Conservation (phyloP, 441 rosid genomes). For the Arabidopsis lyrata region DNA sequence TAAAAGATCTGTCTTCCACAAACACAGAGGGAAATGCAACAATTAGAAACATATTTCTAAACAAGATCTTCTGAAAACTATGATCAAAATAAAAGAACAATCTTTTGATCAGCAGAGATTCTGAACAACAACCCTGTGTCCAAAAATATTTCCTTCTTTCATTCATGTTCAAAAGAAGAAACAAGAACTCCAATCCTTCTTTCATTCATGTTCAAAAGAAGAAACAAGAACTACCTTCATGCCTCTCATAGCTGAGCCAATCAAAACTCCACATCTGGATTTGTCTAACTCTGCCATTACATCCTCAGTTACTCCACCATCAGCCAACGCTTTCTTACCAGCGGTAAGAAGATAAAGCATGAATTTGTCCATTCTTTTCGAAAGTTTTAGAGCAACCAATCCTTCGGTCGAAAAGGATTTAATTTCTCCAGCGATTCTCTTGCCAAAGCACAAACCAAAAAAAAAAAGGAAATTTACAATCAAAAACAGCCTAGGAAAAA, state of each 20-base stretch:
- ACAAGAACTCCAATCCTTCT: not conserved
- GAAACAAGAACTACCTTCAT: slow-evolving; percentile 58
- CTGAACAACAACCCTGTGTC: slow-evolving; percentile 12
- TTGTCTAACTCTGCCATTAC: slow-evolving; percentile 75
- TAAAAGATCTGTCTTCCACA: slow-evolving; percentile 68
- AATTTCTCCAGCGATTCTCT: slow-evolving; percentile 99
- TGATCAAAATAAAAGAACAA: not conserved
- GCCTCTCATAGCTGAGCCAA: slow-evolving; percentile 88
- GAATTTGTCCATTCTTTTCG: slow-evolving; percentile 96
- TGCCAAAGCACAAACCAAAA: slow-evolving; percentile 3
- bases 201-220: slow-evolving; percentile 1
- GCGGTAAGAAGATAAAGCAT: slow-evolving; percentile 97
- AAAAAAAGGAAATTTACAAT: not conserved
- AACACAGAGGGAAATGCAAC: slow-evolving; percentile 14
- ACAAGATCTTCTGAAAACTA: not conserved
- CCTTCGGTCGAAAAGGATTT: slow-evolving; percentile 89
- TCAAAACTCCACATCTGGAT: slow-evolving; percentile 74
- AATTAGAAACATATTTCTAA: slow-evolving; percentile 1
- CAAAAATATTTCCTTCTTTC: not conserved
- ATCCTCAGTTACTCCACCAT: slow-evolving; percentile 87
- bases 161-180: slow-evolving; percentile 2
- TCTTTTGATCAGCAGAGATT: not conserved
- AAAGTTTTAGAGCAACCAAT: slow-evolving; percentile 87
- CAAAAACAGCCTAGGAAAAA: not conserved
- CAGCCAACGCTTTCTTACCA: slow-evolving; percentile 94